Conservation (phyloP, 805 yeast genomes). For the Lipomyces anomalus region DNA sequence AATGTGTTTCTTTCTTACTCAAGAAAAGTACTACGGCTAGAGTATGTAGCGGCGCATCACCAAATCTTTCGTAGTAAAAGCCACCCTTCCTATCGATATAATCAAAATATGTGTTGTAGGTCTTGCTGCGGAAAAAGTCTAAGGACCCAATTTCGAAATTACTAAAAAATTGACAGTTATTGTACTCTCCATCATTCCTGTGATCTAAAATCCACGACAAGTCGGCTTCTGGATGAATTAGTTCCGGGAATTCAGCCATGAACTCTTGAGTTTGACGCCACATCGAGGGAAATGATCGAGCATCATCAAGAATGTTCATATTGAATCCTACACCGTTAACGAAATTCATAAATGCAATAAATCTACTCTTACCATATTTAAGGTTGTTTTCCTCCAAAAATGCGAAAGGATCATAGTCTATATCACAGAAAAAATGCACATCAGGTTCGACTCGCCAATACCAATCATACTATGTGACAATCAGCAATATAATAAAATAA, state of each 20-base stretch:
- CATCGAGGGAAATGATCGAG: slow-evolving; percentile 43
- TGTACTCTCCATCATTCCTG: slow-evolving; percentile 56
- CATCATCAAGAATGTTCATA: slow-evolving; percentile 24
- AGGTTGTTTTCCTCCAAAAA: slow-evolving; percentile 72
- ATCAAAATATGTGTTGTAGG: slow-evolving; percentile 51
- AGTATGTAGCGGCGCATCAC: slow-evolving; percentile 71
- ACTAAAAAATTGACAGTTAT: slow-evolving; percentile 78
- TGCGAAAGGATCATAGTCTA: slow-evolving; percentile 72
- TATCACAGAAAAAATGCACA: slow-evolving; percentile 66
- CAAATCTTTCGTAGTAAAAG: slow-evolving; percentile 73
- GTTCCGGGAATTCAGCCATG: slow-evolving; percentile 43
- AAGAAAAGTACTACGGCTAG: slow-evolving; percentile 55
- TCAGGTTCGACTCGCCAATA: slow-evolving; percentile 96
- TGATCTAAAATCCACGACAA: slow-evolving; percentile 40
- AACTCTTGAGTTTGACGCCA: slow-evolving; percentile 53
- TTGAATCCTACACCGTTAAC: slow-evolving; percentile 13
- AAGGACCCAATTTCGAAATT: slow-evolving; percentile 62
- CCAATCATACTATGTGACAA: slow-evolving; percentile 41
- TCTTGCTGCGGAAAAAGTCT: slow-evolving; percentile 52
- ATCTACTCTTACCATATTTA: slow-evolving; percentile 47
- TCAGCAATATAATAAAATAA: neutral
- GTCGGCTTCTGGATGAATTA: slow-evolving; percentile 48
- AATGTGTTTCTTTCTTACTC: slow-evolving; percentile 48
- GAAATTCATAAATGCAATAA: neutral
- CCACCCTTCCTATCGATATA: slow-evolving; percentile 56